Conservation (phyloP, 2,329 filamentous ascomycete species). For the Botrytis cinerea region DNA sequence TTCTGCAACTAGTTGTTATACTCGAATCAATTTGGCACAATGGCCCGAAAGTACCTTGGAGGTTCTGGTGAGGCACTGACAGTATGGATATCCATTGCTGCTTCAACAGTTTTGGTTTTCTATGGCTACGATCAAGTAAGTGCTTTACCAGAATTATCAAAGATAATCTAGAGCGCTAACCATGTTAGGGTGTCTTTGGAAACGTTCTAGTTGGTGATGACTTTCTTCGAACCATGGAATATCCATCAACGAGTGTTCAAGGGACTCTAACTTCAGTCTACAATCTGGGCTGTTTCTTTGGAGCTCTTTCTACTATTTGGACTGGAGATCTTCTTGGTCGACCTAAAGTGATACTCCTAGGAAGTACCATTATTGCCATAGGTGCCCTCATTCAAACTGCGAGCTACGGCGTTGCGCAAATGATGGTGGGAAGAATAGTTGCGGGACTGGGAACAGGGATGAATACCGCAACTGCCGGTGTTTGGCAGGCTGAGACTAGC, state of each 20-base stretch:
- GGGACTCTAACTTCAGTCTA: constrained; percentile 30
- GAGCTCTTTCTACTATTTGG: constrained; percentile 42
- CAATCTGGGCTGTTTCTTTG: constrained; percentile 51
- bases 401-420: constrained; percentile 51
- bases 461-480: constrained; percentile 53
- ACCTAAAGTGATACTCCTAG: constrained; percentile 57
- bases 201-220: constrained; percentile 49
- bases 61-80: constrained; percentile 53
- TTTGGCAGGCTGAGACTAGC: constrained; percentile 63
- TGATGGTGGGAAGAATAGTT: constrained; percentile 54
- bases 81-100: constrained; percentile 54
- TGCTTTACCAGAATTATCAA: not conserved
- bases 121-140: constrained; percentile 49
- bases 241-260: constrained; percentile 16
- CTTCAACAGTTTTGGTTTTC: constrained; percentile 52
- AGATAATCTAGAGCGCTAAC: not conserved
- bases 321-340: constrained; percentile 57
- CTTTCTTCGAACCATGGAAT: constrained; percentile 45
- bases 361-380: constrained; percentile 57
- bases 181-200: constrained; percentile 39
- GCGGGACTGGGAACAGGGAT: constrained; percentile 54
- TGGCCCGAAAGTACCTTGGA: constrained; percentile 53
- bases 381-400: constrained; percentile 52
- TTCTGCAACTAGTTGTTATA: not conserved
- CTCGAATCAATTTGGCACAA: constrained; percentile 23